Base-by-base conservation (phyloP, 371 early-diverging fungal species). In the Blakeslea trispora region DNA sequence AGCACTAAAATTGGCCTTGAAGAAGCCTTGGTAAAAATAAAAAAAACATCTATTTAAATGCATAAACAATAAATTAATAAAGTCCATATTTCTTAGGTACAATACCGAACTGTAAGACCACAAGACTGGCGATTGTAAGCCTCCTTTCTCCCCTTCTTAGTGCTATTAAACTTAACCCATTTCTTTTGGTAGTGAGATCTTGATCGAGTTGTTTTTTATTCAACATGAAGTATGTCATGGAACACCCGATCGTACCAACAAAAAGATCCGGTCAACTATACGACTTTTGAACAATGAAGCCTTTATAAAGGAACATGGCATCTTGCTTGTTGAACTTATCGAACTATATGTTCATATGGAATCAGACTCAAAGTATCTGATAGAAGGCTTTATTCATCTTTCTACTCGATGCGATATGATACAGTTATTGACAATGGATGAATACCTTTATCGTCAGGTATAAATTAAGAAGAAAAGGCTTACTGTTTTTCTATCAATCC, bases 331-430 rank as follows among this genome's bases (percentile, higher is more conserved):
- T 13, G 53, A 50, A 34, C 41, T 59, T 9, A 40, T 76, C 18
- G 67, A 68, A 32, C 56, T 66, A 46, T 72, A 64, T 49, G 62
- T 71, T 42, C 62, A 66, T 11, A 46, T 72, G 7, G 73, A 76
- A 32, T 18, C 49, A 13, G 48, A 61, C 18, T 22, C 17, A 13
- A 23, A 72, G 70, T 39, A 55, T 52, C 32, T 77, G 7, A 22
- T 67, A 19, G 66, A 73, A 59, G 77, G 71, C 1, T 64, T 66
- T 31, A 52, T 77, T 11, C 63, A 71, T 48, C 34, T 77, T 11
- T 31, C 64, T 43, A 77, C 77, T 19, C 61, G 77, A 1, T 59
- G 63, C 18, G 68, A 63, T 0, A 31, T 77, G 0, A 46, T 71
- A 13, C 44, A 50, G 40, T 53, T 59, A n/a, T 40, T 46, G 7